Base-by-base conservation (phyloP, 768 basidiomycete species). In the Chalciporus chontae region DNA sequence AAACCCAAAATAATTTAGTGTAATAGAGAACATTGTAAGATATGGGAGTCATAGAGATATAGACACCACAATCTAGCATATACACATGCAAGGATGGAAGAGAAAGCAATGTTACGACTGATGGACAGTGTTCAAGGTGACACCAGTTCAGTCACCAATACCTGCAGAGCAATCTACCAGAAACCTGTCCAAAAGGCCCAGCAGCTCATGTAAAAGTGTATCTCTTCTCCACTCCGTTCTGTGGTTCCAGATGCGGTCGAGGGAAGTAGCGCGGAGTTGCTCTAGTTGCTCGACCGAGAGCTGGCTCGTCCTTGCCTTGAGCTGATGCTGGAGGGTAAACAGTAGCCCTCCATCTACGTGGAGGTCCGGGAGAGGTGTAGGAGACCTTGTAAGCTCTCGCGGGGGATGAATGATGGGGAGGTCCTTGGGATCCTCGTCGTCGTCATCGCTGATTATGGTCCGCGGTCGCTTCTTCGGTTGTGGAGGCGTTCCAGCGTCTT, bases 241-340 rank as follows among this genome's bases (percentile, higher is more conserved):
- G 54, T 81, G 83, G 24, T 81, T 73, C 94, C 94, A 99, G n/a
- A 97, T 76, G 43, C 73, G 73, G 37, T 83, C 81, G 21, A 94
- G 78, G 58, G 84, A 87, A 3, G 79, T 82, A 8, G 96, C 94
- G 5, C 96, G 81, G 6, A 99, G 76, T 67, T 98, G 94, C 64
- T 98, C 96, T 6, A 99, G 78, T 63, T 95, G 84, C 63, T 99
- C 96, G 43, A 97, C 76, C 21, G 75, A 89, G 38, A 97, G 71
- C 0, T 62, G 63, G 6, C 52, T 63, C 1, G 95, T 96, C 40
- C 64, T 64, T 15, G 77, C 71, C 31, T 69, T 69, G 23, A 97
- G 64, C 40, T 73, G 67, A 3, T 63, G 40, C 48, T 72, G 68
- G 0, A 98, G 76, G 9, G 75, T 61, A 0, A 57, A 59, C 21